Evolutionary conservation across 2,329 filamentous ascomycete species (phyloP).

Genomic region (Parastagonospora avenae): DNA sequence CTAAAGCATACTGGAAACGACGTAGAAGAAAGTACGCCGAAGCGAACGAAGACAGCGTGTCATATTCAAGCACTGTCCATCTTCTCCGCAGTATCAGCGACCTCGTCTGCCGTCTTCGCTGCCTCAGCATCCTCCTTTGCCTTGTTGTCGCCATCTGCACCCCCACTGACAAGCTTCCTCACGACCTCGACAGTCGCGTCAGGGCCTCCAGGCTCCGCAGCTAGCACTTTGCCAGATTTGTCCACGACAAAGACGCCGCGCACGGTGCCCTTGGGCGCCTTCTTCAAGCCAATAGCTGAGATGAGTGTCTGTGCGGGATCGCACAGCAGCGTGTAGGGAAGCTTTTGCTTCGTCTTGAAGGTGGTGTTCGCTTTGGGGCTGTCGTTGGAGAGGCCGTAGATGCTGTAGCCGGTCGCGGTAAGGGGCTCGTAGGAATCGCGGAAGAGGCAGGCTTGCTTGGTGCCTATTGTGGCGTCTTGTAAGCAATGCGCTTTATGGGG

Average conservation of each 20-base stretch:
- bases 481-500: constrained; percentile 7
- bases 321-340: constrained; percentile 87
- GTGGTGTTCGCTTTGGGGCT: constrained; percentile 88
- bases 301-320: constrained; percentile 78
- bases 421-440: constrained; percentile 80
- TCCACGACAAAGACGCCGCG: constrained; percentile 88
- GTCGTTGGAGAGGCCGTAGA: constrained; percentile 90
- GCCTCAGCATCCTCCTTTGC: constrained; percentile 41
- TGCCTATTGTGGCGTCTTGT: constrained; percentile 64
- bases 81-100: constrained; percentile 53
- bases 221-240: constrained; percentile 80
- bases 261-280: constrained; percentile 76
- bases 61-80: constrained; percentile 25
- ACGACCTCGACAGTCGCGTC: constrained; percentile 78
- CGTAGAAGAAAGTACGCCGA: neutral
- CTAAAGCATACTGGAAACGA: neutral
- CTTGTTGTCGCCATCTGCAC: constrained; percentile 36
- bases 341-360: constrained; percentile 89
- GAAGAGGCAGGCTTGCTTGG: constrained; percentile 90
- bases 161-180: constrained; percentile 63
- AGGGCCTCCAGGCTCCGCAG: constrained; percentile 76
- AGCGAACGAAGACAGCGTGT: neutral
- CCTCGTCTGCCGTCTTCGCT: constrained; percentile 50
- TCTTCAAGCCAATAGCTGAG: constrained; percentile 85
- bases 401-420: constrained; percentile 77